A percentile compares a stretch with the other conserved stretches of the same genome.
Evolutionary conservation across 2,329 filamentous ascomycete species (phyloP).

Genomic region (Beauveria varroae): DNA sequence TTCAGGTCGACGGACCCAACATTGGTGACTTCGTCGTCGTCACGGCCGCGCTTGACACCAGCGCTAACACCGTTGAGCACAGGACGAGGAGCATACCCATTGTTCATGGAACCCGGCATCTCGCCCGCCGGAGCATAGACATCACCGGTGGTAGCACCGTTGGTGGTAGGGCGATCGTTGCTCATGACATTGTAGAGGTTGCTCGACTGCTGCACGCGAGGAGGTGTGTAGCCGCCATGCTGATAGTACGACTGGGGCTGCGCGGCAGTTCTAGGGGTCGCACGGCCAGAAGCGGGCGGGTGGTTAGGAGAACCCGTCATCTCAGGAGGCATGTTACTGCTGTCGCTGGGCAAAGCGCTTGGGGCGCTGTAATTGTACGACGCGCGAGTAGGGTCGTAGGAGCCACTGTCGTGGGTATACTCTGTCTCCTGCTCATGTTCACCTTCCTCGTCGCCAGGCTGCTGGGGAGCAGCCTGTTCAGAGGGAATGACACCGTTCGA

Average conservation of each 20-base stretch:
- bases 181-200: constrained; percentile 87
- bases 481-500: constrained; percentile 59
- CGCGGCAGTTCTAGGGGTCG: constrained; percentile 73
- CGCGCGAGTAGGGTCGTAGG: constrained; percentile 64
- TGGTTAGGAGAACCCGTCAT: constrained; percentile 76
- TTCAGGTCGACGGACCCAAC: constrained; percentile 57
- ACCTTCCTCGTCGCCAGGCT: constrained; percentile 57
- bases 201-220: constrained; percentile 62
- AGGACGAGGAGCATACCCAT: constrained; percentile 57
- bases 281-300: constrained; percentile 72
- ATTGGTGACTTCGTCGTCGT: constrained; percentile 51
- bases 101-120: constrained; percentile 46
- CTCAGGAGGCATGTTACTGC: constrained; percentile 71
- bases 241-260: constrained; percentile 69
- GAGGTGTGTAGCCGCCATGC: constrained; percentile 68
- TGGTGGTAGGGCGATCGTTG: constrained; percentile 61
- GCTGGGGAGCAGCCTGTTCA: constrained; percentile 41
- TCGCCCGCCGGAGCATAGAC: constrained; percentile 63
- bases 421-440: constrained; percentile 72
- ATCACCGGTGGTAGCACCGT: constrained; percentile 59
- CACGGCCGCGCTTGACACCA: constrained; percentile 39
- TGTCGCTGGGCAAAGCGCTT: constrained; percentile 56
- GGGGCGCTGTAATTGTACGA: constrained; percentile 73
- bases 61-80: constrained; percentile 55
- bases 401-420: constrained; percentile 76